These are phyloP conservation scores for Boletus sensibilis DNA, from an alignment of 768 basidiomycete genomes.

Conservation along the genomic window DNA sequence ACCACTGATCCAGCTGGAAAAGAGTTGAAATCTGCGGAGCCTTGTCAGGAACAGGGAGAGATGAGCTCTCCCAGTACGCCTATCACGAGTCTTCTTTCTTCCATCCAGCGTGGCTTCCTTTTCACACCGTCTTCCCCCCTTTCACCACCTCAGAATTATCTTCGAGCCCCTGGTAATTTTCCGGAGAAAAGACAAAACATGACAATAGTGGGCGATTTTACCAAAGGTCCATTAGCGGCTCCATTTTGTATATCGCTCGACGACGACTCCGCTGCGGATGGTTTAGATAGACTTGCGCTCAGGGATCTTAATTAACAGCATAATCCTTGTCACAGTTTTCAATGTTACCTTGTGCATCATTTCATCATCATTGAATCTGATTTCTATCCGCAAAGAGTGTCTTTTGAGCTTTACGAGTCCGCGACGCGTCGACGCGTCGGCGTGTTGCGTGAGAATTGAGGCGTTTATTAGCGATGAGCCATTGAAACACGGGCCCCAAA, in stretches of 20 bases:
- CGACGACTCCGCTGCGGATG: slow-evolving; percentile 6
- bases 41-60: slow-evolving; percentile 2
- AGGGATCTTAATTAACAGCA: slow-evolving; percentile 24
- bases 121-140: slow-evolving; percentile 62
- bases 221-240: not conserved
- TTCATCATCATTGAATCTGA: not conserved
- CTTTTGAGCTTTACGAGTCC: not conserved
- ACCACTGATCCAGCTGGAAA: not conserved
- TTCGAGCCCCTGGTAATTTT: slow-evolving; percentile 3
- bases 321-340: not conserved
- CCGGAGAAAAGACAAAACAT: slow-evolving; percentile 9
- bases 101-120: slow-evolving; percentile 69
- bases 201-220: not conserved
- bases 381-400: not conserved
- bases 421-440: slow-evolving; percentile 26
- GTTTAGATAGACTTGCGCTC: slow-evolving; percentile 26
- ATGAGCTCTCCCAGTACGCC: slow-evolving; percentile 47
- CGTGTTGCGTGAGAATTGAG: slow-evolving; percentile 28
- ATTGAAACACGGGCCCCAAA: slow-evolving; percentile 2
- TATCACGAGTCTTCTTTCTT: slow-evolving; percentile 58
- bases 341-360: slow-evolving; percentile 6
- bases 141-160: slow-evolving; percentile 54
- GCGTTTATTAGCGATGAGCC: slow-evolving; percentile 11
- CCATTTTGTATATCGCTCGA: slow-evolving; percentile 14
- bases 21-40: not conserved